These are phyloP conservation scores for Fragaria iinumae DNA, from an alignment of 306 rosid species.

Conservation along the genomic window DNA sequence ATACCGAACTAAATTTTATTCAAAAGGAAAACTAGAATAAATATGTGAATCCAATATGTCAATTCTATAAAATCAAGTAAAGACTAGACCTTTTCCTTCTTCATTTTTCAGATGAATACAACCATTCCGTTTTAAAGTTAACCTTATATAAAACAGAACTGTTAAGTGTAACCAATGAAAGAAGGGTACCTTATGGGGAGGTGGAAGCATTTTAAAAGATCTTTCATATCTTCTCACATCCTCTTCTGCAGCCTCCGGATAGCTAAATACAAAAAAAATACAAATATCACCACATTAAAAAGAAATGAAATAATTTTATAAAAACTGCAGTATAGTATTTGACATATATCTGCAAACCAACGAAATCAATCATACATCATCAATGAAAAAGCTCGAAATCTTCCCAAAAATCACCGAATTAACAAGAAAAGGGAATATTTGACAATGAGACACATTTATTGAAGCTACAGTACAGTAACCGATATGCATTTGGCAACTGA, in stretches of 20 bases:
- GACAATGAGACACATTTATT: background rate
- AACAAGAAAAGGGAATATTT: background rate
- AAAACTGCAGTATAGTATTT: background rate
- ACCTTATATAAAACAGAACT: background rate
- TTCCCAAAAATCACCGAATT: background rate
- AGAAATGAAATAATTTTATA: background rate
- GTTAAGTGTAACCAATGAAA: background rate
- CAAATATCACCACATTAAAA: background rate
- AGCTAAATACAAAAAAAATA: constrained; percentile 43
- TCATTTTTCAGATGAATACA: background rate
- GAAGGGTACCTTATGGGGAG: constrained; percentile 72
- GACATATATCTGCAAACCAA: background rate
- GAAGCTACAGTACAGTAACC: too few species aligned
- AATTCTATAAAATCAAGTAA: background rate
- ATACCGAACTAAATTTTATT: background rate
- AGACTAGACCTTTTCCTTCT: background rate
- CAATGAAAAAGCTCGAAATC: background rate
- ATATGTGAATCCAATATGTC: background rate
- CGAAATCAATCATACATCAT: background rate
- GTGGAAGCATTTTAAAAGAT: constrained; percentile 70
- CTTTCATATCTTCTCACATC: constrained; percentile 87
- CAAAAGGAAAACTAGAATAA: background rate
- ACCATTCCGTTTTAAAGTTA: background rate
- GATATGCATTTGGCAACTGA: background rate
- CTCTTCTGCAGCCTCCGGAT: constrained; percentile 89